Evolutionary conservation across 1,284 basidiomycete species (phyloP).

Genomic region (Ceratobasidium sp.): DNA sequence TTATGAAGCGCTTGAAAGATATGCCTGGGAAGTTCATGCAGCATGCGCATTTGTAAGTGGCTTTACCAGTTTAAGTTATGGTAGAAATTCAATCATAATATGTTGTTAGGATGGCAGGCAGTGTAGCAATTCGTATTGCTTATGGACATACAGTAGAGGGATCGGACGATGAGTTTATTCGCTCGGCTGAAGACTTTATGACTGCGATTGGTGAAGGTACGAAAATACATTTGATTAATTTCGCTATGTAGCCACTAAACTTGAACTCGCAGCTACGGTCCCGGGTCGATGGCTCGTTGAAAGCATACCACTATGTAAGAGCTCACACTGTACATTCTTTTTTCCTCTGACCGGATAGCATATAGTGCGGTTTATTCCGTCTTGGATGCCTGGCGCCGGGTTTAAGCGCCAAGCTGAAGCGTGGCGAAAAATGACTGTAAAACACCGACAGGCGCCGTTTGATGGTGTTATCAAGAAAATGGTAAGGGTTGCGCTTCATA

Average conservation of each 20-base stretch:
- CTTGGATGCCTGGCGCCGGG: constrained; percentile 46
- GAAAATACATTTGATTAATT: neutral
- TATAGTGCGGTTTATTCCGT: constrained; percentile 45
- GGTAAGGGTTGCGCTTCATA: constrained; percentile 1
- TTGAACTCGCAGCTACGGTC: constrained; percentile 4
- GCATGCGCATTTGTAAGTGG: constrained; percentile 39
- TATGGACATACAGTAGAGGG: constrained; percentile 38
- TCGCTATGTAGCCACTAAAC: neutral
- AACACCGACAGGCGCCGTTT: constrained; percentile 34
- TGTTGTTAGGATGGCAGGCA: constrained; percentile 32
- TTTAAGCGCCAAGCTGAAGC: constrained; percentile 39
- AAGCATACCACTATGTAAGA: constrained; percentile 36
- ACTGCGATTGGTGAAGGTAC: constrained; percentile 40
- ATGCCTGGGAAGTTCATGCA: constrained; percentile 24
- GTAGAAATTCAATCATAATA: neutral
- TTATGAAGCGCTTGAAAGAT: constrained; percentile 40
- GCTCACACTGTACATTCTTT: no score
- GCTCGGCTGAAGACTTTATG: constrained; percentile 38
- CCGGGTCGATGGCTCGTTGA: constrained; percentile 45
- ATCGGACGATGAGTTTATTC: constrained; percentile 40
- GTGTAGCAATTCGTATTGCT: constrained; percentile 37
- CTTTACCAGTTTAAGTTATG: neutral
- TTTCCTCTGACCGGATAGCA: neutral
- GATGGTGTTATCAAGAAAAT: constrained; percentile 33
- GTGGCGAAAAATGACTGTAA: constrained; percentile 37